A percentile compares a stretch with the other conserved stretches of the same genome.
phyloP scores from a whole-genome alignment of 116 monocot species.

The Zostera marina region DNA sequence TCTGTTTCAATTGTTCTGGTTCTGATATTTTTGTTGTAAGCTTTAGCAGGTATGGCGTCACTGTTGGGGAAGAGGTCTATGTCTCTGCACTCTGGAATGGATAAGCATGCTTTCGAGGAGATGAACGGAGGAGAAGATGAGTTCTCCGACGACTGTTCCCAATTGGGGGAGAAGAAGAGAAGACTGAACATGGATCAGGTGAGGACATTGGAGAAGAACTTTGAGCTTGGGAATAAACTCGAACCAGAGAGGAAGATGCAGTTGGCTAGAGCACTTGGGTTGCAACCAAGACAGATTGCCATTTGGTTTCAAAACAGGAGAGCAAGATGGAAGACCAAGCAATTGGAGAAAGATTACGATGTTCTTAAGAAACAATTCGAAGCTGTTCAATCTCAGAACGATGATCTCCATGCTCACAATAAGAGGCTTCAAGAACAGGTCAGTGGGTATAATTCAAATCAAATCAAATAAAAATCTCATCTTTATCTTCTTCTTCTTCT shows the following conservation, averaged over 20 bases:
- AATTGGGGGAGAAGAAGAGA: constrained; percentile 68
- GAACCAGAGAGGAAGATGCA: constrained; percentile 94
- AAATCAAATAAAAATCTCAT: background rate
- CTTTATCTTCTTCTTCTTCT: background rate
- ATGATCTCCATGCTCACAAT: constrained; percentile 64
- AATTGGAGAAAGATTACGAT: constrained; percentile 60
- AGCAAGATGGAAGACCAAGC: constrained; percentile 74
- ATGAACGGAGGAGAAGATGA: constrained; percentile 46
- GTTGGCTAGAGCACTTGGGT: constrained; percentile 69
- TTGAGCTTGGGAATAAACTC: constrained; percentile 90
- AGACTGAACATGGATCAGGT: constrained; percentile 92
- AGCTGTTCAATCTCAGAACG: constrained; percentile 61
- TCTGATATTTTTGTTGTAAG: background rate
- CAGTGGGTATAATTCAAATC: background rate
- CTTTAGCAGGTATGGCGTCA: constrained; percentile 16
- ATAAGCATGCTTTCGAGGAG: constrained; percentile 20
- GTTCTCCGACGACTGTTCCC: constrained; percentile 60
- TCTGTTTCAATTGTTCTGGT: background rate
- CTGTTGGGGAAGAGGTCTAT: constrained; percentile 55
- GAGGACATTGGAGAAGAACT: constrained; percentile 84
- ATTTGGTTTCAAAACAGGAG: constrained; percentile 99
- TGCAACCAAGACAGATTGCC: constrained; percentile 90
- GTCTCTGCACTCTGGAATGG: constrained; percentile 28
- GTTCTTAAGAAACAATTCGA: constrained; percentile 75
- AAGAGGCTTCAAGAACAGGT: constrained; percentile 90